Evolutionary conservation across 345 rosid species (phyloP).

Genomic region (Salix dunnii): DNA sequence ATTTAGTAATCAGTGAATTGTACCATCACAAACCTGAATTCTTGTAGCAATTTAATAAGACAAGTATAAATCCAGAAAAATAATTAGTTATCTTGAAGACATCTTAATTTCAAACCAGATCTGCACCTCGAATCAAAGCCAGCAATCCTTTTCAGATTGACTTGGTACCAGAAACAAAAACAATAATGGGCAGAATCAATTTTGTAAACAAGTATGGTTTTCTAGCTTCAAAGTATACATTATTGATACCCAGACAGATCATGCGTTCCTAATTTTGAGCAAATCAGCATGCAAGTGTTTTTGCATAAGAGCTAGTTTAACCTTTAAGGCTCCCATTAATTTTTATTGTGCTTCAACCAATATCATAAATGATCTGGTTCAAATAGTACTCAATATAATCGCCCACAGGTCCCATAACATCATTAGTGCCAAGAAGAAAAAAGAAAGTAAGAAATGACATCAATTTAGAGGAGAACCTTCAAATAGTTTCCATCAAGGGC

Average conservation of each 20-base stretch:
- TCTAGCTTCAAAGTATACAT: constrained; percentile 2
- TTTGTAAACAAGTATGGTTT: not conserved
- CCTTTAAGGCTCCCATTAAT: not conserved
- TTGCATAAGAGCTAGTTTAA: not conserved
- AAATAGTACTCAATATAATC: not conserved
- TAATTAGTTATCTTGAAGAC: not conserved
- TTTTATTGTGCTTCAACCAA: not conserved
- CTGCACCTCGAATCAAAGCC: not conserved
- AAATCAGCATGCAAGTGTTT: not conserved
- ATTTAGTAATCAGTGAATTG: not conserved
- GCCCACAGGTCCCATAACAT: not conserved
- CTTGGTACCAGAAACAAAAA: not conserved
- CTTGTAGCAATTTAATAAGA: not conserved
- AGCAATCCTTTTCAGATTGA: not conserved
- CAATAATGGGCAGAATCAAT: not conserved
- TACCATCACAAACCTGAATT: not conserved
- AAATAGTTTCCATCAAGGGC: constrained; percentile 82
- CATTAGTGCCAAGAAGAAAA: not conserved
- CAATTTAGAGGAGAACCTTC: constrained; percentile 52
- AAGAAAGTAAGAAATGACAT: not conserved
- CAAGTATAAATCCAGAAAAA: not conserved
- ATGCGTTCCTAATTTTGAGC: not conserved
- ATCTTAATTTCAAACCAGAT: not conserved
- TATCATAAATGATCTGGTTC: not conserved
- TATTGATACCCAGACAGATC: not conserved